Evolutionary conservation across 75 land plant genomes (phyloP).

Genomic region (Gnetum montanum): DNA sequence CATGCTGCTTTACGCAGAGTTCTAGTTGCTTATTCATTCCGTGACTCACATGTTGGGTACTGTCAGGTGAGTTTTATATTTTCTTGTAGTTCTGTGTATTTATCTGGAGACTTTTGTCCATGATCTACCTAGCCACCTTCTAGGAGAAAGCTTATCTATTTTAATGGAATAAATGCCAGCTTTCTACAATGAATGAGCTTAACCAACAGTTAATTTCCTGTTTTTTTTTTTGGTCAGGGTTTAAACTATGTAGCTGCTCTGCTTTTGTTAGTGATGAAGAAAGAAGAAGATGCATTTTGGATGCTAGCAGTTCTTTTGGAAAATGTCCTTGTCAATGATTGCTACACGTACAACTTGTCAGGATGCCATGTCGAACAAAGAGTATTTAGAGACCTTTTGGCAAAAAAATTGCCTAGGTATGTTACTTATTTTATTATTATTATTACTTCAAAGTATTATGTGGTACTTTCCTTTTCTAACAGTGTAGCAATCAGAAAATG

Average conservation of each 20-base stretch:
- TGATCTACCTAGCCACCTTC: no score
- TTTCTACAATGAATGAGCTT: no score
- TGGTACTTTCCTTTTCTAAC: no score
- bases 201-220: no score
- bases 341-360: constrained; percentile 73
- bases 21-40: constrained; percentile 94
- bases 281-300: constrained; percentile 98
- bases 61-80: constrained; percentile 60
- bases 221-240: no score
- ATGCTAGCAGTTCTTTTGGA: constrained; percentile 93
- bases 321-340: constrained; percentile 81
- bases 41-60: constrained; percentile 96
- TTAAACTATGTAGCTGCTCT: constrained; percentile 90
- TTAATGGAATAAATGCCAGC: no score
- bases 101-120: background rate
- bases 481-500: no score
- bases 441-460: no score
- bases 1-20: constrained; percentile 77
- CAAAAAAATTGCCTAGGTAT: constrained; percentile 82
- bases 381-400: constrained; percentile 84
- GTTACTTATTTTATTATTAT: no score
- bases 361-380: constrained; percentile 98
- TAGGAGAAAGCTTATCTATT: no score
- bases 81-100: background rate
- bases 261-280: constrained; percentile 92